Evolutionary conservation across 1,284 basidiomycete species (phyloP).

Genomic region (Pseudozyma sp.): DNA sequence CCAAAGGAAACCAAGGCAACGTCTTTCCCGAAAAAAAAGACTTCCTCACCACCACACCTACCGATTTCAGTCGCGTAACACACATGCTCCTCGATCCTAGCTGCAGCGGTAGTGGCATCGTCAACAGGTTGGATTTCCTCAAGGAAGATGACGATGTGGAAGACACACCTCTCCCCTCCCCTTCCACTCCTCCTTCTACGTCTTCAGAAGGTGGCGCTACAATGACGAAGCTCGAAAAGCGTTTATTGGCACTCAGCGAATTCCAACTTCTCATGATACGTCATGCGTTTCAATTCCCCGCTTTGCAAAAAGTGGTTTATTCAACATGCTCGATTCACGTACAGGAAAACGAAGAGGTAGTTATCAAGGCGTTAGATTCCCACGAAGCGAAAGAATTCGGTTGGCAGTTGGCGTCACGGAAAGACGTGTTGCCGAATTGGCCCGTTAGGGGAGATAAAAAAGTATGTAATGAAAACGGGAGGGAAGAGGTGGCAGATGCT

Average conservation of each 20-base stretch:
- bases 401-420: constrained; percentile 54
- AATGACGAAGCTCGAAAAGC: constrained; percentile 16
- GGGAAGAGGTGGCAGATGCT: constrained; percentile 21
- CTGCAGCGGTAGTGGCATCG: constrained; percentile 64
- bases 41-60: constrained; percentile 53
- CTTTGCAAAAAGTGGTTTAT: constrained; percentile 82
- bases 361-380: constrained; percentile 70
- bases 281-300: constrained; percentile 90
- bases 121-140: constrained; percentile 62
- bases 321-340: constrained; percentile 94
- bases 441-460: constrained; percentile 42
- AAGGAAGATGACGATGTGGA: constrained; percentile 48
- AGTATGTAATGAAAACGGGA: constrained; percentile 20
- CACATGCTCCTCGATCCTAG: constrained; percentile 65
- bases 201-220: not conserved
- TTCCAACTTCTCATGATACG: constrained; percentile 88
- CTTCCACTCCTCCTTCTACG: not conserved
- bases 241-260: constrained; percentile 38
- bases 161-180: constrained; percentile 4
- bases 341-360: constrained; percentile 88
- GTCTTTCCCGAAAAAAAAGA: constrained; percentile 51
- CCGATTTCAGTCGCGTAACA: constrained; percentile 31
- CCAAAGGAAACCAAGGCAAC: constrained; percentile 34
- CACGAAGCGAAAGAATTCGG: constrained; percentile 39
- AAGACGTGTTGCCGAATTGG: constrained; percentile 57